Base-by-base conservation (phyloP, 768 basidiomycete species). In the Pleurotus platypus region DNA sequence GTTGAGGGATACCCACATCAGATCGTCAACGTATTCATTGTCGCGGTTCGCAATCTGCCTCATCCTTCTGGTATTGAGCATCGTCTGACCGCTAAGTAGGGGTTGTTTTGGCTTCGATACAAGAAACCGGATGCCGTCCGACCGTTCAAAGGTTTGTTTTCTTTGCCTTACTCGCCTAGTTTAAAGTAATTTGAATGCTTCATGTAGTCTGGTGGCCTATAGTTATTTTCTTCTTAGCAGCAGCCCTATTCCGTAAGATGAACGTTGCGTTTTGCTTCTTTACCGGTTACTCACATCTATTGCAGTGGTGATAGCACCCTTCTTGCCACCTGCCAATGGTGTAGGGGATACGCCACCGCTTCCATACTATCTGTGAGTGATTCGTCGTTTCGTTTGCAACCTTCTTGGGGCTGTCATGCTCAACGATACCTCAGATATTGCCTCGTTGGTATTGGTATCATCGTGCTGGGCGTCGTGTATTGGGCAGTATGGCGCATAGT, bases 321-420 rank as follows among this genome's bases (percentile, higher is more conserved):
- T 83, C 72, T 49, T 85, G 4, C 76, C 61, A 20, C 84, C 84
- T 2, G 71, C 80, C 0, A 80, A 80, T 59, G 72, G 76, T 15
- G 73, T 80, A 0, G 84, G 84, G 11, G 83, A 86, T 60, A 83
- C 83, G 0, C 82, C 82, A 9, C 81, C 84, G 9, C 62, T 85
- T 37, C 82, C 84, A 2, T 84, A 85, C 58, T 85, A 84, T 63
- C 61, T 83, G 76, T 78, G 57, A 9, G 63, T 38, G 24, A 12
- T 24, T 61, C 58, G 16, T 9, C 3, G 8, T 4, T 27, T 40
- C 11, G 3, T 13, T 20, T 26, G 15, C 2, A 11, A 4, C 26
- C n/a, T 11, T 20, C 1, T 35, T 35, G 46, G 49, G 4, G 5
- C 15, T 51, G 1, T 11, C 4, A 11, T n/a, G n/a, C 35, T 5